Evolutionary conservation across 179 eudicot genomes (phyloP).

Genomic region (Vitellaria paradoxa): DNA sequence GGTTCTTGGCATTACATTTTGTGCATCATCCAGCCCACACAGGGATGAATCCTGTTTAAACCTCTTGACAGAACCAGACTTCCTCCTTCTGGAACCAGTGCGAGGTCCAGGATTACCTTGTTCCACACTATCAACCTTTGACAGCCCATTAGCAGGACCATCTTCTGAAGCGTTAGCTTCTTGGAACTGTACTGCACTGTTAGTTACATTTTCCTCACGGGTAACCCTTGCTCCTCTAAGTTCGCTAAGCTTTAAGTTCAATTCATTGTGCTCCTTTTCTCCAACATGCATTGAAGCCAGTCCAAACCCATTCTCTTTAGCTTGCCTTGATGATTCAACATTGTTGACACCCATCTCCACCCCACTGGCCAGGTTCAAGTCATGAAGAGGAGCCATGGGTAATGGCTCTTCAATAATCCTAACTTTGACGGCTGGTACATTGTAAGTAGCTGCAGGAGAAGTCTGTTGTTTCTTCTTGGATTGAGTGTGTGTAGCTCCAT

Average conservation of each 20-base stretch:
- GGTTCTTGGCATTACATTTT: constrained; percentile 23
- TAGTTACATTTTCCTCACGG: constrained; percentile 19
- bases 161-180: constrained; percentile 33
- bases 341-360: constrained; percentile 25
- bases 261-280: constrained; percentile 39
- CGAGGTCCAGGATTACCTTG: constrained; percentile 49
- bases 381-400: constrained; percentile 27
- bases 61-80: constrained; percentile 86
- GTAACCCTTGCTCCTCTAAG: constrained; percentile 22
- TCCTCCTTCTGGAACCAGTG: constrained; percentile 80
- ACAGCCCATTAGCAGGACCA: constrained; percentile 34
- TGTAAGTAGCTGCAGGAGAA: constrained; percentile 61
- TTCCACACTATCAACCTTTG: constrained; percentile 42
- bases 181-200: constrained; percentile 25
- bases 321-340: constrained; percentile 26
- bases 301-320: constrained; percentile 34
- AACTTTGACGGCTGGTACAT: constrained; percentile 38
- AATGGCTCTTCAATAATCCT: constrained; percentile 32
- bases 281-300: constrained; percentile 26
- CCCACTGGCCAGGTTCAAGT: constrained; percentile 16
- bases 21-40: constrained; percentile 25
- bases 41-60: constrained; percentile 49
- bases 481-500: constrained; percentile 36
- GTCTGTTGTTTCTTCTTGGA: constrained; percentile 74
- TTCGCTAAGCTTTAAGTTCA: constrained; percentile 33